These are phyloP conservation scores for Schizochytrium sp. DNA, from an alignment of 108 stramenopile genomes.

Conservation along the genomic window DNA sequence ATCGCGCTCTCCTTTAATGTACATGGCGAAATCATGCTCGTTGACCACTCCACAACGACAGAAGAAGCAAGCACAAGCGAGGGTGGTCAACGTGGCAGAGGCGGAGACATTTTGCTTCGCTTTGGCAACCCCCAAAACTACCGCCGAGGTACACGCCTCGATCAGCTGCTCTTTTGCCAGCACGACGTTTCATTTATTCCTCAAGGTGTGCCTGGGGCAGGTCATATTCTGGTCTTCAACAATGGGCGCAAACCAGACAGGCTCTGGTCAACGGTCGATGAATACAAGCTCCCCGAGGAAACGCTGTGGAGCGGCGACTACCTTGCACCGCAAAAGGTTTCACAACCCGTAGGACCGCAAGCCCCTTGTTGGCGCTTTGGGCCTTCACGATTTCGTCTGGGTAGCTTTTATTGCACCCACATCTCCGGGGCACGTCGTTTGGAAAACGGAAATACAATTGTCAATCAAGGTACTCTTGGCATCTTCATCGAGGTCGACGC, in stretches of 20 bases:
- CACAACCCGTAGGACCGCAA: neutral
- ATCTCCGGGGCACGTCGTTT: neutral
- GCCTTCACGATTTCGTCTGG: neutral
- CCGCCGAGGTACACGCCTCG: neutral
- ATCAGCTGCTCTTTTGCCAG: slow-evolving; percentile 3
- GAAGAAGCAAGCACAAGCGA: neutral
- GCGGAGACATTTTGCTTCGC: neutral
- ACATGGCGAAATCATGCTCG: neutral
- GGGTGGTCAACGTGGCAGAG: neutral
- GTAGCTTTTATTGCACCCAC: neutral
- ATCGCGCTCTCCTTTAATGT: neutral
- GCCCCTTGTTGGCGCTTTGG: neutral
- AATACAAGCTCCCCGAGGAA: neutral
- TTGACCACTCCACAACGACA: neutral
- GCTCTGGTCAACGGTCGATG: neutral
- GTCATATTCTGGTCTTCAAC: neutral
- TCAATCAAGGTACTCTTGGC: neutral
- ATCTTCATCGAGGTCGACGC: neutral
- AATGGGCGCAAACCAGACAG: slow-evolving; percentile 16
- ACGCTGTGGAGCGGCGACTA: neutral
- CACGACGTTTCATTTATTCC: neutral
- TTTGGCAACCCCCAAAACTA: neutral
- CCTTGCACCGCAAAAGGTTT: neutral
- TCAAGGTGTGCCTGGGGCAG: neutral
- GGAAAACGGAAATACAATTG: neutral